Percentiles rank a stretch among this genome's conserved stretches.
Conservation (phyloP, 495 filamentous ascomycete species). For the Aspergillus nidulans region DNA sequence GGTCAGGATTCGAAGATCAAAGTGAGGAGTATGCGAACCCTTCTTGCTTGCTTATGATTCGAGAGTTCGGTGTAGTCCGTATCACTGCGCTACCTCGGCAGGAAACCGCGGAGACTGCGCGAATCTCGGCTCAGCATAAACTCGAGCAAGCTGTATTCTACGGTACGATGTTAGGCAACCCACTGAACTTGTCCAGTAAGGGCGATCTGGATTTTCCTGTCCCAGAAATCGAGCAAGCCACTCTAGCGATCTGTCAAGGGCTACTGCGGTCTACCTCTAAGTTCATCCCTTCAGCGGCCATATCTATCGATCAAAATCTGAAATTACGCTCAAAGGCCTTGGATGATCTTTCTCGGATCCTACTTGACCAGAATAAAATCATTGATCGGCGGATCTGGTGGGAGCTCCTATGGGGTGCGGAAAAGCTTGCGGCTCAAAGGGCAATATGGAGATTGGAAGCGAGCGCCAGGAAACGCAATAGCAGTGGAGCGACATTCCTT, state of each 20-base stretch:
- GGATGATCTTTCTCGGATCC: conserved; percentile 62
- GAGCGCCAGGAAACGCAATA: conserved; percentile 41
- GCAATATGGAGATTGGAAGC: conserved; percentile 78
- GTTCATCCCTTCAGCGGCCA: conserved; percentile 64
- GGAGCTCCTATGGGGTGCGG: conserved; percentile 82
- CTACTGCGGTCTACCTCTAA: conserved; percentile 70
- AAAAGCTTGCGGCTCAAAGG: conserved; percentile 81
- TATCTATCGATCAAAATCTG: conserved; percentile 77
- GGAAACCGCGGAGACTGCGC: conserved; percentile 28
- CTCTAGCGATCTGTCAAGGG: conserved; percentile 72
- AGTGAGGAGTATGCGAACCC: conserved; percentile 46
- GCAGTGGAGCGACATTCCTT: conserved; percentile 52
- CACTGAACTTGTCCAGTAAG: conserved; percentile 68
- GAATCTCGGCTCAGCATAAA: conserved; percentile 75
- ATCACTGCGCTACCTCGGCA: conserved; percentile 44
- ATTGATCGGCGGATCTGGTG: conserved; percentile 64
- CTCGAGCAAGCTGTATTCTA: conserved; percentile 94
- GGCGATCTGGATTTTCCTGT: conserved; percentile 57
- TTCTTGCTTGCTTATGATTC: conserved; percentile 66
- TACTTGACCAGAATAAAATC: conserved; percentile 51
- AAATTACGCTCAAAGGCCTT: conserved; percentile 63
- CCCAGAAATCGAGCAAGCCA: conserved; percentile 71
- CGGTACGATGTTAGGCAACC: conserved; percentile 71
- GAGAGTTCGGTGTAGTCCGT: conserved; percentile 75
- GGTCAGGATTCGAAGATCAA: conserved; percentile 38